Percentiles rank a stretch among this genome's conserved stretches.
Evolutionary conservation across 345 rosid genomes (phyloP).

Genomic region (Corchorus olitorius): DNA sequence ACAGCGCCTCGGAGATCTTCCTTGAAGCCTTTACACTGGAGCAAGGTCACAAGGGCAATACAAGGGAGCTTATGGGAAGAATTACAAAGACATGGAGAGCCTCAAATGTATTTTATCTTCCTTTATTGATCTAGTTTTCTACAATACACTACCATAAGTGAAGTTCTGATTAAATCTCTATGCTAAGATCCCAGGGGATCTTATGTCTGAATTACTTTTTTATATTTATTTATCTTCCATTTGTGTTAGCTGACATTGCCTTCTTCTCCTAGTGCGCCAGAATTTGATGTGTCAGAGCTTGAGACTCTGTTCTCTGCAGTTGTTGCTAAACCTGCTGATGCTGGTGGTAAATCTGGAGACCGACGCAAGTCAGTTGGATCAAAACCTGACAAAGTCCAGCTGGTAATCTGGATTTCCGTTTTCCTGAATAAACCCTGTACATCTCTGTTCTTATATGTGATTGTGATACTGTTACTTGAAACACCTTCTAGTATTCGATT

Average conservation of each 20-base stretch:
- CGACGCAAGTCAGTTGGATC: conserved; percentile 76
- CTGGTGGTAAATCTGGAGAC: conserved; percentile 58
- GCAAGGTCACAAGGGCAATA: conserved; percentile 92
- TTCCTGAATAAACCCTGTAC: background rate
- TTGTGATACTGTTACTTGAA: background rate
- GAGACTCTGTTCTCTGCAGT: conserved; percentile 89
- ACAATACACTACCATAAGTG: conserved; percentile 11
- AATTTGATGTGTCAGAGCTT: conserved; percentile 92
- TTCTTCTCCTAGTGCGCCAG: conserved; percentile 60
- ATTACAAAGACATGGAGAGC: conserved; percentile 86
- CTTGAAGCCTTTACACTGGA: conserved; percentile 96
- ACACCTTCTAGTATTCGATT: background rate
- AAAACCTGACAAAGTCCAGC: conserved; percentile 79
- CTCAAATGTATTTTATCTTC: conserved; percentile 63
- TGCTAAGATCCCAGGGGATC: background rate
- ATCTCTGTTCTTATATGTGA: background rate
- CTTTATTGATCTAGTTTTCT: conserved; percentile 23
- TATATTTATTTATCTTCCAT: conserved; percentile 6
- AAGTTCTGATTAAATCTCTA: conserved; percentile 11
- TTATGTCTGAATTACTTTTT: conserved; percentile 8
- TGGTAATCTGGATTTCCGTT: conserved; percentile 54
- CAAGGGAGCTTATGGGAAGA: conserved; percentile 99
- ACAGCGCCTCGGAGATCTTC: conserved; percentile 74
- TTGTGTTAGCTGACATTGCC: conserved; percentile 21
- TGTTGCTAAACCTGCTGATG: conserved; percentile 69